Evolutionary conservation across 2,329 filamentous ascomycete species (phyloP).

Genomic region (Trichoderma atrobrunneum): DNA sequence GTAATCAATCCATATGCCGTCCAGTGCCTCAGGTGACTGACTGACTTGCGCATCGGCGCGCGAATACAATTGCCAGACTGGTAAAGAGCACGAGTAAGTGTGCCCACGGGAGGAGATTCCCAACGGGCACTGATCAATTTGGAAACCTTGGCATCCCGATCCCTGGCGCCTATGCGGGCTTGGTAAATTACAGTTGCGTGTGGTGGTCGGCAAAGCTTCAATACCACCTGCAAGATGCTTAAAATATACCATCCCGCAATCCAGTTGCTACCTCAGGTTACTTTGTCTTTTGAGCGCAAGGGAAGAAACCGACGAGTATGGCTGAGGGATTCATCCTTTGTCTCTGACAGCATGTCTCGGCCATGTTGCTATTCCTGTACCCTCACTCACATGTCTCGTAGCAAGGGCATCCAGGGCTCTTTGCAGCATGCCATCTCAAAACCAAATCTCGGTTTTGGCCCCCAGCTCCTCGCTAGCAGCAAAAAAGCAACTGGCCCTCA

Average conservation of each 20-base stretch:
- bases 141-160: background rate
- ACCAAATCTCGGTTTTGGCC: background rate
- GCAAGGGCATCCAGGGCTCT: background rate
- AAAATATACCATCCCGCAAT: background rate
- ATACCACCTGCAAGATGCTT: background rate
- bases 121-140: background rate
- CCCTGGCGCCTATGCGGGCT: background rate
- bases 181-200: background rate
- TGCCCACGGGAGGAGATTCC: background rate
- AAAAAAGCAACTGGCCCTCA: background rate
- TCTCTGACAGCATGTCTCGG: background rate
- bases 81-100: background rate
- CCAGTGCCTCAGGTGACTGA: background rate
- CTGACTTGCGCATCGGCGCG: background rate
- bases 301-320: background rate
- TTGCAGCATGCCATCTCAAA: slow-evolving; percentile 4
- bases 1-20: background rate
- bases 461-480: background rate
- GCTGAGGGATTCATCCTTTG: background rate
- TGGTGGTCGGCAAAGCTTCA: background rate
- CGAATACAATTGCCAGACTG: background rate
- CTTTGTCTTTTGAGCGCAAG: background rate
- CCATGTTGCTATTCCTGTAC: background rate
- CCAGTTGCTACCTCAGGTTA: background rate
- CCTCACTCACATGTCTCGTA: background rate